phyloP scores from a whole-genome alignment of 2,329 filamentous ascomycete genomes.

The Acrodontium crateriforme region DNA sequence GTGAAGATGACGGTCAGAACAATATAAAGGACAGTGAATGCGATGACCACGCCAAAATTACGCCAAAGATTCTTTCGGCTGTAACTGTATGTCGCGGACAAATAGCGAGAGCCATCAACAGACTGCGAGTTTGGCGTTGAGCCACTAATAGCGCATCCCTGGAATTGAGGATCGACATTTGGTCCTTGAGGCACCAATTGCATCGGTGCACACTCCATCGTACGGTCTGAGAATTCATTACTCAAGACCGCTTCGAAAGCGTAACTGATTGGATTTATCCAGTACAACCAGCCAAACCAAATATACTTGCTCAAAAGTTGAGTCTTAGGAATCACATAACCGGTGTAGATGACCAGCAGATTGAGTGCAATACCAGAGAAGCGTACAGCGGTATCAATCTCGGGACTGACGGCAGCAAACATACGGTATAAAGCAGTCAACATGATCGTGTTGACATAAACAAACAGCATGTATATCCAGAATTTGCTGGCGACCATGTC shows the following conservation, averaged over 20 bases:
- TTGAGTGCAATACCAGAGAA: slow-evolving; percentile 51
- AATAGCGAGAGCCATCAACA: slow-evolving; percentile 42
- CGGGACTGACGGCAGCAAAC: slow-evolving; percentile 49
- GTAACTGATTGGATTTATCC: slow-evolving; percentile 40
- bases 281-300: slow-evolving; percentile 52
- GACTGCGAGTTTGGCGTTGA: slow-evolving; percentile 36
- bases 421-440: slow-evolving; percentile 53
- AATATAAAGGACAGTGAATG: slow-evolving; percentile 62
- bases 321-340: slow-evolving; percentile 55
- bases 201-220: slow-evolving; percentile 44
- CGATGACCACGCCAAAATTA: slow-evolving; percentile 66
- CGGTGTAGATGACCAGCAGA: slow-evolving; percentile 48
- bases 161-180: slow-evolving; percentile 39
- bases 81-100: slow-evolving; percentile 43
- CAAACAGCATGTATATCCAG: slow-evolving; percentile 51
- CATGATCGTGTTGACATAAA: slow-evolving; percentile 48
- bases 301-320: slow-evolving; percentile 44
- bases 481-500: slow-evolving; percentile 48
- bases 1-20: slow-evolving; percentile 55
- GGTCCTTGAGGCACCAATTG: slow-evolving; percentile 48
- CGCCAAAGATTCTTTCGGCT: slow-evolving; percentile 48
- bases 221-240: slow-evolving; percentile 48
- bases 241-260: slow-evolving; percentile 53
- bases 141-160: slow-evolving; percentile 51
- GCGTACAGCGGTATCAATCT: slow-evolving; percentile 52